Evolutionary conservation across 768 basidiomycete genomes (phyloP).

Genomic region (Zangia roseola): DNA sequence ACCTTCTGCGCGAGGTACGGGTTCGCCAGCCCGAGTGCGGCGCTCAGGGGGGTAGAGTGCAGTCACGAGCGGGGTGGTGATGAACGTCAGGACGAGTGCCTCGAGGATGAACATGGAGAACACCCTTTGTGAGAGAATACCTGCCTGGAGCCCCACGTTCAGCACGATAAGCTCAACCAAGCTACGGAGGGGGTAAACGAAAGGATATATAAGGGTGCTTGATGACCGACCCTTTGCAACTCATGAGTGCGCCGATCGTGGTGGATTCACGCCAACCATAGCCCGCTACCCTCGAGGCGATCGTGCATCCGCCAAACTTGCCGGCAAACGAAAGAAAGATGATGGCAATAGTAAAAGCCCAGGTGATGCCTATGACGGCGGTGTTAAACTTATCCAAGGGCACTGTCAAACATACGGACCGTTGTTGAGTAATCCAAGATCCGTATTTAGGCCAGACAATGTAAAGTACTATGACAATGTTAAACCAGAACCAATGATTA

Average conservation of each 20-base stretch:
- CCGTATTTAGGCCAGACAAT: constrained; percentile 83
- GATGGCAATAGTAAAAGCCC: constrained; percentile 87
- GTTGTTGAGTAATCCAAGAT: constrained; percentile 79
- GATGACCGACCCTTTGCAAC: constrained; percentile 77
- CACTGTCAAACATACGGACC: constrained; percentile 39
- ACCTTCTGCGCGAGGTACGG: constrained; percentile 19
- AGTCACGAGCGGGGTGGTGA: constrained; percentile 77
- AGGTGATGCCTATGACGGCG: constrained; percentile 57
- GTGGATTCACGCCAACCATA: constrained; percentile 80
- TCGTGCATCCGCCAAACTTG: constrained; percentile 84
- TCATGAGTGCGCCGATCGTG: constrained; percentile 91
- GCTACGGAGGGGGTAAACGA: constrained; percentile 34
- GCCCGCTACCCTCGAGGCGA: constrained; percentile 63
- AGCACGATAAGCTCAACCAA: constrained; percentile 94
- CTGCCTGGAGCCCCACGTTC: constrained; percentile 85
- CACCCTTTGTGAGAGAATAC: constrained; percentile 70
- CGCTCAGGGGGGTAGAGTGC: constrained; percentile 63
- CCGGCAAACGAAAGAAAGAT: constrained; percentile 75
- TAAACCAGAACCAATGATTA: background rate
- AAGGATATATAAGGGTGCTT: background rate
- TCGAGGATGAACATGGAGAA: constrained; percentile 97
- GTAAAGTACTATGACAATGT: constrained; percentile 75
- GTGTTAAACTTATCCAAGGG: background rate
- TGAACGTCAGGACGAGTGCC: constrained; percentile 77
- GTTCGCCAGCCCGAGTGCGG: constrained; percentile 45